Evolutionary conservation across 163 green algal species (phyloP), one percentile per base, ranked within the genome.

Genomic region (Chlorella variabilis): DNA sequence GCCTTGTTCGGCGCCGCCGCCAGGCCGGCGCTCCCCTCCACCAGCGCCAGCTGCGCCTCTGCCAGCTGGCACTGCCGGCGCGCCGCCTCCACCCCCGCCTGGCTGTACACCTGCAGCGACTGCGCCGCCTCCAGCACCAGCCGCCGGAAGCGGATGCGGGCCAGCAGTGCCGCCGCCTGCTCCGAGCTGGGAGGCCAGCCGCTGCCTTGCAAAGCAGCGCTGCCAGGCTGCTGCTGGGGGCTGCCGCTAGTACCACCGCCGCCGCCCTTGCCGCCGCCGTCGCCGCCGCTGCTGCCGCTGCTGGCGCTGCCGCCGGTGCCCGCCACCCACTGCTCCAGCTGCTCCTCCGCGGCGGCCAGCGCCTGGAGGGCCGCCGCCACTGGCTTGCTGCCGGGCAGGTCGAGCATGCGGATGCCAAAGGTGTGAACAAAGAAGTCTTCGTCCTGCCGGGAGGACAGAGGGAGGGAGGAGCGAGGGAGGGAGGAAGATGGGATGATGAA

Each of bases 351-450:
- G 2, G 49, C 15, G 23, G 62, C 62, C 34, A 80, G 69, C 9
- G 39, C 80, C 38, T 80, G 75, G 17, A 80, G 81, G 15, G 86
- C 84, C 2, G 75, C 77, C 11, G 78, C 39, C 42, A 84, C 76
- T 20, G 78, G 85, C 63, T 56, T 74, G 48, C 70, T 3, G 27
- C 69, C 81, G n/a, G 88, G 81, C 0, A 59, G 58, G 15, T 77
- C 82, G 25, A 83, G 71, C 75, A 89, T 80, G 2, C 74, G 81
- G 5, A 94, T 86, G 4, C 90, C 91, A 49, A 83, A 84, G 1
- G 82, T 86, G 71, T 92, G 75, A 8, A 90, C 61, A 61, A 87
- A 89, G 42, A 94, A 90, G 61, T 95, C 91, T 73, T 94, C 91
- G 68, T 95, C 89, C 85, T 94, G 88, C 21, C 15, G 13, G 48